Percentiles rank a stretch among this genome's conserved stretches.
Evolutionary conservation across 306 rosid species (phyloP).

Genomic region (Coriaria nepalensis): DNA sequence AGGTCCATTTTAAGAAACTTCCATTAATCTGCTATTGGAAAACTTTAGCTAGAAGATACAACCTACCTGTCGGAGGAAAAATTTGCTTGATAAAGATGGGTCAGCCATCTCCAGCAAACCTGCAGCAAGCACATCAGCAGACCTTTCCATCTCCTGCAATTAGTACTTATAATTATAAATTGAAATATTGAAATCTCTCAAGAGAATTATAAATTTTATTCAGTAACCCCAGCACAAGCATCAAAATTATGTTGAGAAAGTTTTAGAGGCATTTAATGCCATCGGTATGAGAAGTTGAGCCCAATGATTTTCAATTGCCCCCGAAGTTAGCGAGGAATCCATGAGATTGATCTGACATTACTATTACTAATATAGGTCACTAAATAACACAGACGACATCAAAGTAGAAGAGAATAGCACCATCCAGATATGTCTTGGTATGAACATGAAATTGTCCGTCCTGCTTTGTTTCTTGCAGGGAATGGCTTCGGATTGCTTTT

Average conservation of each 20-base stretch:
- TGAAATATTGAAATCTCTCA: conserved; percentile 1
- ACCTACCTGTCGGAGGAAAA: conserved; percentile 67
- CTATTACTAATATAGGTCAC: too few relatives aligned
- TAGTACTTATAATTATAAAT: conserved; percentile 16
- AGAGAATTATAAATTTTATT: neutral
- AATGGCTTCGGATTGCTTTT: conserved; percentile 93
- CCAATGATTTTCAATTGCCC: too few relatives aligned
- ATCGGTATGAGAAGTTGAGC: too few relatives aligned
- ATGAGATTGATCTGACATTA: too few relatives aligned
- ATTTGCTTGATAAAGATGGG: conserved; percentile 82
- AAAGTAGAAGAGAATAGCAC: conserved; percentile 36
- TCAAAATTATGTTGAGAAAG: too few relatives aligned
- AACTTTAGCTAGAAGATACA: too few relatives aligned
- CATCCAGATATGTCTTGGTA: conserved; percentile 84
- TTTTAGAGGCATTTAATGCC: too few relatives aligned
- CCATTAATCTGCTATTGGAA: too few relatives aligned
- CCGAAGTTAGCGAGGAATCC: too few relatives aligned
- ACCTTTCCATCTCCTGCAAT: conserved; percentile 89
- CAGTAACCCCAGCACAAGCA: too few relatives aligned
- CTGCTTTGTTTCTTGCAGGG: conserved; percentile 90
- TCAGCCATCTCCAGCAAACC: conserved; percentile 98
- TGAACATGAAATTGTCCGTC: conserved; percentile 97
- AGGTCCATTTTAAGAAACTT: neutral
- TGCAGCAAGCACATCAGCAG: conserved; percentile 93
- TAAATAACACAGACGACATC: neutral